phyloP scores from a whole-genome alignment of 495 filamentous ascomycete species.

The Hamigera avellanea region DNA sequence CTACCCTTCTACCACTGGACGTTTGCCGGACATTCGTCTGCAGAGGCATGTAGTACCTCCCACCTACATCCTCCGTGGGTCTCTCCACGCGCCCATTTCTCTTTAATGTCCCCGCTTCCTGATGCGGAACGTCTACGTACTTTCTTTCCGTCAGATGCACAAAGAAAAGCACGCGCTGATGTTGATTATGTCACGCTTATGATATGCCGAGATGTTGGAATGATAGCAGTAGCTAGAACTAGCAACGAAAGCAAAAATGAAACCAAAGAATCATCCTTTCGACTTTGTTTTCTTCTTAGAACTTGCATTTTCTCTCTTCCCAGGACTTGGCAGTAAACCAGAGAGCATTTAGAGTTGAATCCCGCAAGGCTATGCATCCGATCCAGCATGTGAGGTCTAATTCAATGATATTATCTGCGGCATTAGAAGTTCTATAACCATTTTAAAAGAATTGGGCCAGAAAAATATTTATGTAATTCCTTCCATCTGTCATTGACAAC shows the following conservation, averaged over 20 bases:
- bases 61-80: constrained; percentile 1
- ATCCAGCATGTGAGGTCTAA: too few species aligned
- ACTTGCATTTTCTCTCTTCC: background rate
- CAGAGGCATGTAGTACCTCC: background rate
- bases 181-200: constrained; percentile 20
- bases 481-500: too few species aligned
- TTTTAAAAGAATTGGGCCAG: too few species aligned
- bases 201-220: constrained; percentile 20
- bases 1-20: background rate
- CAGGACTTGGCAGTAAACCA: too few species aligned
- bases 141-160: background rate
- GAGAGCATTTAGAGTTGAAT: too few species aligned
- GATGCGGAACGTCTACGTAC: background rate
- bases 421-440: too few species aligned
- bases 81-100: constrained; percentile 6
- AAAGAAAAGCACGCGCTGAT: constrained; percentile 14
- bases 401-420: too few species aligned
- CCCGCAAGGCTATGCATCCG: too few species aligned
- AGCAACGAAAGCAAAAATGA: constrained; percentile 7
- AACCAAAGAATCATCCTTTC: background rate
- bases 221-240: constrained; percentile 6
- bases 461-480: background rate
- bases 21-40: background rate
- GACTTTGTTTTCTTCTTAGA: background rate
- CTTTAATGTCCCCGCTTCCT: constrained; percentile 1